Evolutionary conservation across 805 yeast genomes (phyloP), one percentile per base, ranked within the genome.

Genomic region (Candida dajiaensis): DNA sequence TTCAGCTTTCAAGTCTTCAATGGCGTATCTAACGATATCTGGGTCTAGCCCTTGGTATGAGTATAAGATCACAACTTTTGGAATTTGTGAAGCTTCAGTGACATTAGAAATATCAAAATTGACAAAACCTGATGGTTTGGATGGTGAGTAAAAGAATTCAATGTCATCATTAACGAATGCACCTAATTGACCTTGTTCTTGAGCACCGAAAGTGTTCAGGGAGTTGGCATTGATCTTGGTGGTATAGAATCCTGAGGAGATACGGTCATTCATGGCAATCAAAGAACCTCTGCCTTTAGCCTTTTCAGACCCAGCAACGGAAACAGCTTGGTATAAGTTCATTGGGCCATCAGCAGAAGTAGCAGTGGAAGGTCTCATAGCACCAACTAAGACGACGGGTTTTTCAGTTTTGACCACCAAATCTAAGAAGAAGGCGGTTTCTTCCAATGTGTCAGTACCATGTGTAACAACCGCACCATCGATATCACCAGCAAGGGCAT

Each of bases 311-410:
- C 81, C 66, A 1, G 88, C 86, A 41, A 82, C 76, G 19, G 76
- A 74, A 38, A 80, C 80, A 1, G 87, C 85, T 55, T 82, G 85
- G 57, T 80, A 81, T 49, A 82, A 65, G 60, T 82, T 82, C 83
- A 81, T 80, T 19, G 85, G 83, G 1, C 88, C 88, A 61, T 82
- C 89, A 3, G 85, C 82, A 4, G 84, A 77, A 15, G 81, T 73
- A 29, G 85, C 81, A 11, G 85, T 79, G 9, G 83, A 74, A 1
- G 89, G 89, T 61, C 88, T 72, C 89, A 82, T 82, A 6, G 84
- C 78, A 7, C 89, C 89, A 48, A 40, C 60, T 8, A 56, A 49
- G 61, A 46, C 76, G 38, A 74, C 66, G 35, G 62, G 62, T 43
- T 58, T 58, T 40, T 54, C 57, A n/a, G 59, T 42, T 35, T 66